Evolutionary conservation across 176 grass and related monocot genomes (phyloP), one percentile per base, ranked within the genome.

Genomic region (Oryza punctata): DNA sequence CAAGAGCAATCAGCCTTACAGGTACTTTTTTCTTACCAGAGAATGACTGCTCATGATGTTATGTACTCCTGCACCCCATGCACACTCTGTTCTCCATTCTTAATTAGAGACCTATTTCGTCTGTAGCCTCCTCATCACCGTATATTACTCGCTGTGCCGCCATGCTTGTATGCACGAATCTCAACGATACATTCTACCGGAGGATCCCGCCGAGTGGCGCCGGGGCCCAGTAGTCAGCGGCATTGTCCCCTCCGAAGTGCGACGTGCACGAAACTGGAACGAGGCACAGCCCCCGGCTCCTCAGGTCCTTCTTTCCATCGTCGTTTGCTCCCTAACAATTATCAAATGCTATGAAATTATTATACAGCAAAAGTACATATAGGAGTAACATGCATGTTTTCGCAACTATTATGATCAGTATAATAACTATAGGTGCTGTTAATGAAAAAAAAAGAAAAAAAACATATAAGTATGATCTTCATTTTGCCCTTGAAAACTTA

Each of bases 11-110:
- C 95, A 94, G 80, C 77, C 95, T 94, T 90, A 78, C 67, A 81
- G 47, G 45, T 82, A 75, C 23, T 35, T 78, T 46, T 38, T 75
- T 47, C 35, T 45, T 63, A 63, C 45, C 47, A 87, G 96, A 87
- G 96, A 95, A 85, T 98, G 96, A 98, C 91, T 93, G 96, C 91
- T 98, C 93, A 87, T 98, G 96, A 98, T 98, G 81, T 88, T 98
- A 98, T 98, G 95, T 84, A 68, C 29, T 73, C 64, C 68, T 86
- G 65, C 76, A 74, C 43, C 37, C 25, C 43, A 85, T 82, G 57
- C 73, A 46, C 9, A 61, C 8, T 32, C 37, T 65, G 44, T 72
- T 76, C 38, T 76, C 38, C 52, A 30, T 77, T 73, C 72, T 76
- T 33, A 5, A n/a, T n/a, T 2, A 69, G 37, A 60, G 33, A 40